Base-by-base conservation (phyloP, 2,329 filamentous ascomycete genomes). In the Calonectria crousiana region DNA sequence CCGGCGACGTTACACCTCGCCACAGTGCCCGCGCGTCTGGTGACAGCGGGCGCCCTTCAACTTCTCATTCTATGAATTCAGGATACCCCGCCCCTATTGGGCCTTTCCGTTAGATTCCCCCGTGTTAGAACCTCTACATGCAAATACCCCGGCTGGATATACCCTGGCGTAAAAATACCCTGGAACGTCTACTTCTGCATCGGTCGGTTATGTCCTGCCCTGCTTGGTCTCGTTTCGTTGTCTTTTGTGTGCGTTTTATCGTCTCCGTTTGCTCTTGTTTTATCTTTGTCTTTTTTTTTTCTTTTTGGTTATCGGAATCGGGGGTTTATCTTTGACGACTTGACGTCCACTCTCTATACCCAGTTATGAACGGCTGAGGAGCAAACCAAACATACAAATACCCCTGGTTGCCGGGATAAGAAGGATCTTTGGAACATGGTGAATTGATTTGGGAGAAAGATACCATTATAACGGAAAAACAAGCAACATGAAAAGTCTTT, bases 21-120 rank as follows among this genome's bases (percentile, higher is more conserved):
- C 95, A 97, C 87, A 92, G 93, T 85, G 90, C 94, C 84, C 93
- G 95, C 85, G 93, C 93, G 84, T 97, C 95, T 84, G 95, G 94
- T 84, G 95, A 98, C 87, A 97, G 95, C 89, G 95, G 95, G 85
- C 94, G 95, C 84, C 95, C 95, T 85, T 96, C 94, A 83, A 98
- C 95, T 89, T 97, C 95, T 89, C 94, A 98, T 93, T 98, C 95
- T 90, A 94, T 94, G 84, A 92, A 92, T 94, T 96, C 95, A 92
- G 95, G 95, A 95, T 97, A 97, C 94, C 94, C 95, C 90, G 95
- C 92, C 89, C 94, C 94, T 80, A 93, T 95, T 90, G 95, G 94
- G 90, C 93, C 94, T 91, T 95, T 94, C 90, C 95, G 95, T 94
- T 96, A 93, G 93, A 92, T 87, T 88, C 79, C 79, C 81, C 81